Evolutionary conservation across 2,329 filamentous ascomycete genomes (phyloP), one percentile per base, ranked within the genome.

Genomic region (Ceratocystis papillata): DNA sequence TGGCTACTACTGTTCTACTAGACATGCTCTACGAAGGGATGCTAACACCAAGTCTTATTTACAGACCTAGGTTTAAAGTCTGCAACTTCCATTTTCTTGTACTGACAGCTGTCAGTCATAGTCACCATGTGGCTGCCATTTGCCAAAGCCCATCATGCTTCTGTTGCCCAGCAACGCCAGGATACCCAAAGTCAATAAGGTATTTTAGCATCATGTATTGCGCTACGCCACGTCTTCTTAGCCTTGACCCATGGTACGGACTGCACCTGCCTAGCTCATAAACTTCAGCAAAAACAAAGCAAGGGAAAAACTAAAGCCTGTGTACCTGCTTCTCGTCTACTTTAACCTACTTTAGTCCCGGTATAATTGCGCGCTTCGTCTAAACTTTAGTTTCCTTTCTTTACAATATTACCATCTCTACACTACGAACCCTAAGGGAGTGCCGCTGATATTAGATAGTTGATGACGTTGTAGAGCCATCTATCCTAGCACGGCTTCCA

Each of bases 231-330:
- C 25, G 22, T 25, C 53, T 17, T 28, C 22, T 10, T 57, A 1
- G 22, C n/a, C 5, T 12, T 57, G 53, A 57, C 53, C 37, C 37
- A 41, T 41, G 37, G 37, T 41, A 15, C 37, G 10, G 37, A 41
- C 37, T 41, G 37, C 37, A 41, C 10, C 37, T 41, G 37, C 37
- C 20, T 50, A 22, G n/a, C 48, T n/a, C 48, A 50, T 25, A 25
- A 41, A 22, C 53, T 30, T 57, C 5, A 28, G 28, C 53, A 25
- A 57, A 57, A 57, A 57, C 53, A 57, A 57, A 57, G 53, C 53
- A 57, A 57, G 53, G 53, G 53, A 57, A 57, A 28, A 33, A 17
- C 37, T 41, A 41, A 41, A 12, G 37, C 37, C 4, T 41, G 37
- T 57, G 53, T 57, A 57, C 53, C 53, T 57, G 37, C 37, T 41